phyloP scores from a whole-genome alignment of 2,329 filamentous ascomycete species.

The Claviceps maximensis region DNA sequence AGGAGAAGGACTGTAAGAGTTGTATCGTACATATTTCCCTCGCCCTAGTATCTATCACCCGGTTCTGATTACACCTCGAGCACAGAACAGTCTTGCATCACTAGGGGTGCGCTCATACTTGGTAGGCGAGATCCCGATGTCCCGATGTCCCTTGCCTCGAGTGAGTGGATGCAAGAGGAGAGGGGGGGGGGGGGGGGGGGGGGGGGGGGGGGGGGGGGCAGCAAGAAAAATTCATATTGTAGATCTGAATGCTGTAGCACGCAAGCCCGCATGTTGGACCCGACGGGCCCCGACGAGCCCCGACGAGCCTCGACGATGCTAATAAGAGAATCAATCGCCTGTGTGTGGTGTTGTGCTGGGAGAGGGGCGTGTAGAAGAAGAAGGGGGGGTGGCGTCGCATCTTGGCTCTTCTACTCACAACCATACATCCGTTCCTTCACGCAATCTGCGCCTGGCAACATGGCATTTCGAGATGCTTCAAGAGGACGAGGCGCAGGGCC shows the following conservation, averaged over 20 bases:
- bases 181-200: background rate
- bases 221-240: background rate
- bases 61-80: background rate
- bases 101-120: background rate
- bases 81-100: background rate
- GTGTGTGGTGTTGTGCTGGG: background rate
- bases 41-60: background rate
- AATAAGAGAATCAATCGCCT: background rate
- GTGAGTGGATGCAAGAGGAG: background rate
- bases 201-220: background rate
- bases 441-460: background rate
- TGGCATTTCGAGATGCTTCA: background rate
- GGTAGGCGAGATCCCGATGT: background rate
- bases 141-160: background rate
- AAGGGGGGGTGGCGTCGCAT: background rate
- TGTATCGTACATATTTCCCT: background rate
- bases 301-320: background rate
- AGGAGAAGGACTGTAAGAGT: background rate
- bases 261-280: background rate
- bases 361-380: background rate
- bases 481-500: background rate
- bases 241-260: background rate
- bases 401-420: background rate
- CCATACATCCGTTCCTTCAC: background rate
- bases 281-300: background rate